These are phyloP conservation scores for Lagerstroemia speciosa DNA, from an alignment of 345 rosid genomes.

Conservation along the genomic window DNA sequence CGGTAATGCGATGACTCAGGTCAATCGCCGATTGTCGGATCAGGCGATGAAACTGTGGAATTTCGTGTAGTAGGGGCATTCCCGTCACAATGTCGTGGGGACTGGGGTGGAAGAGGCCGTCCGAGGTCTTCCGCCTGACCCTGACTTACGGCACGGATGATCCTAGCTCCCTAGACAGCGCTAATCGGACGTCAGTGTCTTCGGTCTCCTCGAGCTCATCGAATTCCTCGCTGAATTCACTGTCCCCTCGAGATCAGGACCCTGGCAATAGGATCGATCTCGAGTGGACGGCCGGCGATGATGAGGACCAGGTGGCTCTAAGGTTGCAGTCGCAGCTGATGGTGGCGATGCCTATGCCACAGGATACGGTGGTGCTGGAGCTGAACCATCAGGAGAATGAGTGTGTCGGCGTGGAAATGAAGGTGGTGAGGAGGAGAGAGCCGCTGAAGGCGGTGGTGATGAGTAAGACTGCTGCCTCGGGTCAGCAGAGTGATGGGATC, in stretches of 20 bases:
- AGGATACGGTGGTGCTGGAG: conserved; percentile 63
- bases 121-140: conserved; percentile 66
- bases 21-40: conserved; percentile 15
- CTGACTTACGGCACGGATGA: conserved; percentile 72
- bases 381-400: conserved; percentile 25
- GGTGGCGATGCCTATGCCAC: conserved; percentile 86
- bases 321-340: conserved; percentile 80
- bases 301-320: conserved; percentile 87
- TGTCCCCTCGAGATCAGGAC: conserved; percentile 51
- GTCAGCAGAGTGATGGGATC: conserved; percentile 78
- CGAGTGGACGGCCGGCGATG: conserved; percentile 90
- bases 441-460: conserved; percentile 56
- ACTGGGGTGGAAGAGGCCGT: conserved; percentile 88
- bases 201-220: conserved; percentile 26
- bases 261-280: conserved; percentile 61
- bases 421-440: conserved; percentile 76
- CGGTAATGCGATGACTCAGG: neutral
- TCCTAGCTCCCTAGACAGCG: conserved; percentile 20
- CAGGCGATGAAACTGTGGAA: conserved; percentile 8
- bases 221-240: conserved; percentile 21
- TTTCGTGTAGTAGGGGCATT: neutral
- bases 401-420: conserved; percentile 60
- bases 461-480: conserved; percentile 62
- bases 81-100: conserved; percentile 83
- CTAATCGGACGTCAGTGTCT: conserved; percentile 32